phyloP scores from a whole-genome alignment of 805 yeast species.

The Monosporozyma siamensis region DNA sequence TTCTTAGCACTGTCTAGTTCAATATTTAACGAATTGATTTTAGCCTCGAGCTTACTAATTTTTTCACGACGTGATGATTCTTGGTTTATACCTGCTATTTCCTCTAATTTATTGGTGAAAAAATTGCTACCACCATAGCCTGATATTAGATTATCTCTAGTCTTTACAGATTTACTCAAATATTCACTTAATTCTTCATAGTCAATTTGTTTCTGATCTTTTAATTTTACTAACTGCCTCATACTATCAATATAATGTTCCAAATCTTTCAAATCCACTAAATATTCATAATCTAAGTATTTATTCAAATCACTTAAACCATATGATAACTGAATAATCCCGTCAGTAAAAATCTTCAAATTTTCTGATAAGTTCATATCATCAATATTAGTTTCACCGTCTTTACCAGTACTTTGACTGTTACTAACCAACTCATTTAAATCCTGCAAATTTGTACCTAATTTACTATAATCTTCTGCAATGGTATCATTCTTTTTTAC shows the following conservation, averaged over 20 bases:
- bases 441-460: conserved; percentile 60
- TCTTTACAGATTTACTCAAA: conserved; percentile 58
- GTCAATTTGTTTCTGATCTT: conserved; percentile 87
- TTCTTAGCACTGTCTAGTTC: conserved; percentile 45
- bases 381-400: conserved; percentile 2
- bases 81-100: conserved; percentile 53
- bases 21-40: conserved; percentile 39
- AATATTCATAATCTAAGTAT: conserved; percentile 66
- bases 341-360: conserved; percentile 39
- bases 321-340: conserved; percentile 36
- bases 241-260: conserved; percentile 67
- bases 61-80: conserved; percentile 46
- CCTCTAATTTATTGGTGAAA: conserved; percentile 49
- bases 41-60: conserved; percentile 40
- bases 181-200: conserved; percentile 80
- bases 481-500: conserved; percentile 65
- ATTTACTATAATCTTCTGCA: conserved; percentile 60
- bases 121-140: conserved; percentile 46
- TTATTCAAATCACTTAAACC: conserved; percentile 38
- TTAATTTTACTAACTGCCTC: conserved; percentile 62
- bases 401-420: conserved; percentile 11
- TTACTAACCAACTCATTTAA: conserved; percentile 50
- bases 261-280: conserved; percentile 76
- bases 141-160: conserved; percentile 45
- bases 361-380: conserved; percentile 19